Evolutionary conservation across 768 basidiomycete genomes (phyloP), one percentile per base, ranked within the genome.

Genomic region (Naganishia friedmannii): DNA sequence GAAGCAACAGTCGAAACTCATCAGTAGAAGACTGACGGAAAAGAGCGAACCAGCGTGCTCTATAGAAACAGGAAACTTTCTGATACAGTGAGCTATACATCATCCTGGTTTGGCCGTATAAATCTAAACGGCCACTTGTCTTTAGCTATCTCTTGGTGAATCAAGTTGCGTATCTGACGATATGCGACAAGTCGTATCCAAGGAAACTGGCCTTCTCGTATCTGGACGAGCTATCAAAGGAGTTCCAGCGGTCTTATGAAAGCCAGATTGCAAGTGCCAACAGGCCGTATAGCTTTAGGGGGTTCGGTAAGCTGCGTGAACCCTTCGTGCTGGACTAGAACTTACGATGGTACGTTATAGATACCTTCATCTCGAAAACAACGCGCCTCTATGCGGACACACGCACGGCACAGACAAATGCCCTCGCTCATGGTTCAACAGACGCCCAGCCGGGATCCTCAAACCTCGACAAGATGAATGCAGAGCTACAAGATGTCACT

Each of bases 281-380:
- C 73, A 92, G 95, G 81, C 96, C 96, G n/a, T 99, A 99, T 80
- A 95, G 96, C 29, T 98, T 98, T 79, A 90, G 98, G 70, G 93
- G 96, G 56, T 99, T 99, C 76, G 93, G 93, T 94, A 76, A 74
- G 91, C 84, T 28, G 8, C 15, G 9, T 32, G 65, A 39, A 13
- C 6, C n/a, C 21, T 21, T 54, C 1, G 23, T 12, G 29, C 68
- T 65, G 21, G 15, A n/a, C 29, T 15, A 3, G 15, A 2, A 51
- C 37, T 55, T 48, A 54, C 53, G 8, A 57, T 70, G 10, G 34
- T 34, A 37, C 55, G 29, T 60, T 56, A 55, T 58, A 97, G 96
- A 99, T 78, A 98, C 95, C 0, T 99, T 99, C 83, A 99, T 99
- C 89, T 91, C 91, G 53, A 97, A 96, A 82, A 98, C 96, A 1